These are phyloP conservation scores for Hypoxylon sp. DNA, from an alignment of 2,329 filamentous ascomycete genomes.

Conservation along the genomic window DNA sequence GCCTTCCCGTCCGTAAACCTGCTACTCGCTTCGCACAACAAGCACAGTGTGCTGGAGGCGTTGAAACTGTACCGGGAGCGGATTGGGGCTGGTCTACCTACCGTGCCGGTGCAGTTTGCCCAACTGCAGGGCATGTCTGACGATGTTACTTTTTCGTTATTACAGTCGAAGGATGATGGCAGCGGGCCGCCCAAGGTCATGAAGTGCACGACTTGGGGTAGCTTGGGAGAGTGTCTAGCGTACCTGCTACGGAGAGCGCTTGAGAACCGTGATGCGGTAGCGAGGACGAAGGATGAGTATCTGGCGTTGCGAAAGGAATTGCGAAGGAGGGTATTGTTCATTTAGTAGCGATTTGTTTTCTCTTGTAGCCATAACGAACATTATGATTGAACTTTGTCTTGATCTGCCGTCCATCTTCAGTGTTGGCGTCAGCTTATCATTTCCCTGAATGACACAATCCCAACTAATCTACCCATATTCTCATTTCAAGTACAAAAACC, in stretches of 20 bases:
- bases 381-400: too few relatives aligned
- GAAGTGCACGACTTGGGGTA: constrained; percentile 4
- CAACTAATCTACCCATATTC: too few relatives aligned
- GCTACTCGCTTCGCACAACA: neutral
- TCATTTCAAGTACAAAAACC: too few relatives aligned
- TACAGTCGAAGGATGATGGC: neutral
- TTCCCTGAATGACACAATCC: too few relatives aligned
- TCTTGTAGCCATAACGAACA: too few relatives aligned
- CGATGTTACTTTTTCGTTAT: constrained; percentile 1
- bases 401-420: too few relatives aligned
- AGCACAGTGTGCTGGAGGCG: neutral
- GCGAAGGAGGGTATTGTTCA: constrained; percentile 1
- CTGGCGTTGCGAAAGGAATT: neutral
- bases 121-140: constrained; percentile 7
- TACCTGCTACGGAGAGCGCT: constrained; percentile 3
- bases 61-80: neutral
- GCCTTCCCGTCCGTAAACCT: neutral
- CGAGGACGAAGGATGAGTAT: constrained; percentile 1
- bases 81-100: neutral
- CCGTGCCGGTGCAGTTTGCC: neutral
- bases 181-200: neutral
- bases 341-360: too few relatives aligned
- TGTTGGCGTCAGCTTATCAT: too few relatives aligned
- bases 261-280: constrained; percentile 1
- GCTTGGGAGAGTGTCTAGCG: constrained; percentile 1